Base-by-base conservation (phyloP, 345 rosid species). In the Syzygium oleosum region DNA sequence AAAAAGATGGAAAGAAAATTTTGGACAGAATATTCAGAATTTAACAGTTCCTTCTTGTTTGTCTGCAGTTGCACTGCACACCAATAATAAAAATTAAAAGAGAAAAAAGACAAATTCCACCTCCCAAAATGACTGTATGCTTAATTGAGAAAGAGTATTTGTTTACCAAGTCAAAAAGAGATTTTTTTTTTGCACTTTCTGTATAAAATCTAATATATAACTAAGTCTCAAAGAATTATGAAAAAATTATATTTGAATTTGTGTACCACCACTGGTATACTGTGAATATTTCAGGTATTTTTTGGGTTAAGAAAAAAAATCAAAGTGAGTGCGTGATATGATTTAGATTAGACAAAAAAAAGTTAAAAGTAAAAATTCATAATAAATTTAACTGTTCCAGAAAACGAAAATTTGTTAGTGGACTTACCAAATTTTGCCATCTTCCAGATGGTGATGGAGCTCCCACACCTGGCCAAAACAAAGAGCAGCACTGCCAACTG, bases 401-500 rank as follows among this genome's bases (percentile, higher is more conserved):
- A 54, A 52, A 58, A 5, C 2, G 43, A 29, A 86, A 87, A 79
- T 78, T 34, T 1, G n/a, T 31, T 4, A 19, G 54, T 0, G 43
- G 63, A 84, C 90, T 43, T 88, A 98, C 99, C 98, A 87, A 98
- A 89, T 92, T 95, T 98, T 85, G 95, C 93, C 92, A 96, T 94
- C 88, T 96, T 96, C 99, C 99, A 98, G 85, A 98, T 90, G 87
- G 99, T 96, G 31, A 98, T 95, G 91, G 95, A 98, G 95, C 90
- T 94, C 90, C 98, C 99, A 91, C 94, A 92, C 88, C 97, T 94
- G 51, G 99, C 99, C 91, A 96, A 85, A 52, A 95, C 94, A 89
- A 96, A 96, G 90, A 98, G 91, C 90, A 94, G 89, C 63, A 96
- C 91, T 90, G 99, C 99, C 98, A 98, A 89, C 99, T 96, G 97